Conservation (phyloP, 768 basidiomycete species). For the Psilocybe azurescens region DNA sequence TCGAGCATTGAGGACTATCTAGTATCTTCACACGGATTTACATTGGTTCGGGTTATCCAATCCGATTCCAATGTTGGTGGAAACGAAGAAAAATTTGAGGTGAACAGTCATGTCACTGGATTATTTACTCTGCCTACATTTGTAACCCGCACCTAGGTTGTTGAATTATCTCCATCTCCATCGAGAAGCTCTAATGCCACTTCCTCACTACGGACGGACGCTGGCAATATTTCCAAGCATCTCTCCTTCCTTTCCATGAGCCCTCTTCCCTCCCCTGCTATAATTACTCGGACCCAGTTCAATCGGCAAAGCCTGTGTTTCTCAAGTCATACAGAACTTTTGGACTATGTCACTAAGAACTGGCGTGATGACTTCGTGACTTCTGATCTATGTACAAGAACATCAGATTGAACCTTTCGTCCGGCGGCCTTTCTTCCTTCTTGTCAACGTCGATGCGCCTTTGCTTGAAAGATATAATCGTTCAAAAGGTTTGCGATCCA, state of each 20-base stretch:
- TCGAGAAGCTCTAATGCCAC: neutral
- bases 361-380: conserved; percentile 89
- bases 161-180: conserved; percentile 3
- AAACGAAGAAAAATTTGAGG: conserved; percentile 27
- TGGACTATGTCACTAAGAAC: conserved; percentile 78
- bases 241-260: conserved; percentile 46
- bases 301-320: conserved; percentile 40
- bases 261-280: conserved; percentile 35
- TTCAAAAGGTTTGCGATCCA: conserved; percentile 47
- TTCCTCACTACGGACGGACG: conserved; percentile 12
- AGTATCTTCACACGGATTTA: conserved; percentile 60
- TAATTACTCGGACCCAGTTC: conserved; percentile 22
- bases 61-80: conserved; percentile 19
- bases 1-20: conserved; percentile 65
- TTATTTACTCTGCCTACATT: neutral
- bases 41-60: conserved; percentile 46
- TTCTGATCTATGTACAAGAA: conserved; percentile 60
- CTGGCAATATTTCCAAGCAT: conserved; percentile 30
- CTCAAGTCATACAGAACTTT: conserved; percentile 53
- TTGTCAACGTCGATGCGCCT: conserved; percentile 86
- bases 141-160: conserved; percentile 5
- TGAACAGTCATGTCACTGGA: neutral
- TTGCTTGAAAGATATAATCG: conserved; percentile 71
- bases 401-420: conserved; percentile 70
- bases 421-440: conserved; percentile 90